phyloP scores from a whole-genome alignment of 2,329 filamentous ascomycete species.

The Xylariaceae sp. region DNA sequence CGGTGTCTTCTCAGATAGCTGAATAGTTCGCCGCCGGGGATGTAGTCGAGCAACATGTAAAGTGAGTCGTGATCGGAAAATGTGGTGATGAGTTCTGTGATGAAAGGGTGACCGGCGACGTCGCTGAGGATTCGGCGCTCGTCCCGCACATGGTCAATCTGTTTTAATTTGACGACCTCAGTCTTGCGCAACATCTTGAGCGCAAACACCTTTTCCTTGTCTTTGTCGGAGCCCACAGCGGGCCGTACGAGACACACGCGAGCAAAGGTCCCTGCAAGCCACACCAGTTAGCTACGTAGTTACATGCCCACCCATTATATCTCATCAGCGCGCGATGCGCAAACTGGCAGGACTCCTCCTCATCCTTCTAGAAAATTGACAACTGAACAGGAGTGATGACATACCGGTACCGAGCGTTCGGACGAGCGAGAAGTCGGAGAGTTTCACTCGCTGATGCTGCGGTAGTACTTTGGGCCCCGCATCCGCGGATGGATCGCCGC shows the following conservation, averaged over 20 bases:
- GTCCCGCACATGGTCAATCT: constrained; percentile 81
- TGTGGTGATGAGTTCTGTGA: constrained; percentile 72
- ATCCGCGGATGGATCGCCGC: constrained; percentile 14
- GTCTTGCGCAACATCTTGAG: constrained; percentile 74
- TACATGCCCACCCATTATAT: neutral
- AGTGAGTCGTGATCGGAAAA: constrained; percentile 76
- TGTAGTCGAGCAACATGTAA: constrained; percentile 81
- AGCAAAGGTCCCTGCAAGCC: constrained; percentile 66
- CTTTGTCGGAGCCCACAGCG: constrained; percentile 47
- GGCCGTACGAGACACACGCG: constrained; percentile 75
- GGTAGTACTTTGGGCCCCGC: constrained; percentile 26
- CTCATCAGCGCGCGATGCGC: neutral
- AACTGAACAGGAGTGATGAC: constrained; percentile 10
- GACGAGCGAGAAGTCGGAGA: constrained; percentile 66
- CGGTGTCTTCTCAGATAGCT: constrained; percentile 74
- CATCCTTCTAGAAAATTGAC: neutral
- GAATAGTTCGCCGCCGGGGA: constrained; percentile 80
- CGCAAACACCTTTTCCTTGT: constrained; percentile 67
- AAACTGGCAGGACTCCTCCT: neutral
- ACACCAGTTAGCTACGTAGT: neutral
- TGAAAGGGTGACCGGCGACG: constrained; percentile 78
- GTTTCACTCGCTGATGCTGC: constrained; percentile 34
- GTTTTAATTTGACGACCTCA: constrained; percentile 74
- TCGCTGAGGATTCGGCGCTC: constrained; percentile 75
- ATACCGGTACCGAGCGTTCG: constrained; percentile 73